Evolutionary conservation across 1,284 basidiomycete genomes (phyloP).

Genomic region (Trametes sp.): DNA sequence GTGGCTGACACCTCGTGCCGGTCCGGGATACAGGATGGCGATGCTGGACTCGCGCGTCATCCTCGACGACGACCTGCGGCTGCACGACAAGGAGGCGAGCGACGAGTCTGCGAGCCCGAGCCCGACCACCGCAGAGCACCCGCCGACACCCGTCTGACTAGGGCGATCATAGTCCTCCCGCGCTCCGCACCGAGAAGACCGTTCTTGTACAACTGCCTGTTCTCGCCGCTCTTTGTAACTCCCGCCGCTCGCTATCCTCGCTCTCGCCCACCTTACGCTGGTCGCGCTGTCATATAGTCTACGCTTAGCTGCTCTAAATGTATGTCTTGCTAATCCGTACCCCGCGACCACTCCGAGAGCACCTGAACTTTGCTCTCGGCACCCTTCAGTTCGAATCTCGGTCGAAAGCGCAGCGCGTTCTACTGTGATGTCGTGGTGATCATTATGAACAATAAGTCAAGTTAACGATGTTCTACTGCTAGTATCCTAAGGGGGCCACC

Average conservation of each 20-base stretch:
- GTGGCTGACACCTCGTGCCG: background rate
- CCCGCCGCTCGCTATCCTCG: background rate
- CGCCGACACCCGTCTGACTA: background rate
- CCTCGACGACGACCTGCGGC: background rate
- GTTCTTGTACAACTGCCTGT: background rate
- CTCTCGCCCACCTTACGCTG: background rate
- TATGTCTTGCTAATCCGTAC: too few relatives aligned
- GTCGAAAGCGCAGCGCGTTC: too few relatives aligned
- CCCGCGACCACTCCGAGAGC: too few relatives aligned
- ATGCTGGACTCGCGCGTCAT: slow-evolving; percentile 1
- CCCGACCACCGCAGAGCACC: background rate
- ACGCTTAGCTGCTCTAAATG: background rate
- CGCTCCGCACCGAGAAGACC: background rate
- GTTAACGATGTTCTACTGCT: slow-evolving; percentile 33
- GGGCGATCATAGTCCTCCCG: background rate
- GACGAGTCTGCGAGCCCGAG: background rate
- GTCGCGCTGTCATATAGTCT: background rate
- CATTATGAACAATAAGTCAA: slow-evolving; percentile 34
- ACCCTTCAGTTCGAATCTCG: too few relatives aligned
- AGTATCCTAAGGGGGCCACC: slow-evolving; percentile 14
- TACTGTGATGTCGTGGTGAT: too few relatives aligned
- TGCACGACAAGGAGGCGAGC: background rate
- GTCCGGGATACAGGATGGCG: background rate
- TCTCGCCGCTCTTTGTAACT: background rate
- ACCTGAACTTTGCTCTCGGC: too few relatives aligned